Evolutionary conservation across 2,329 filamentous ascomycete species (phyloP), one percentile per base, ranked within the genome.

Genomic region (Aspergillus amoenus): DNA sequence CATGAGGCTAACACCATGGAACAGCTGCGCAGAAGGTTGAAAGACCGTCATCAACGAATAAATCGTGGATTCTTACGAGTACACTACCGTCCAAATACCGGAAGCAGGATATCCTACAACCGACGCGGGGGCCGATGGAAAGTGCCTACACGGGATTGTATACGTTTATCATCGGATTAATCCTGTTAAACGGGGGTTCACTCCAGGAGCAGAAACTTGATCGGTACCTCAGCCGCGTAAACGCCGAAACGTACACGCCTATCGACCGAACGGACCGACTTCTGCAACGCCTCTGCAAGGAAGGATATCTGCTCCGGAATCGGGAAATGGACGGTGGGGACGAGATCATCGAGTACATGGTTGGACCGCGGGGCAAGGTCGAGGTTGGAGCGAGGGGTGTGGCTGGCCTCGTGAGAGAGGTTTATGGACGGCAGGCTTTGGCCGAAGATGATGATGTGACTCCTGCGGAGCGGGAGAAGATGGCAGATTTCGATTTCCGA

Each of bases 361-460:
- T 97, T 13, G 94, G 94, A 0, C 88, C 91, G 5, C 83, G 94
- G 21, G 93, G 90, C 5, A 94, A 89, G 74, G 81, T 93, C 7
- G 94, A 97, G 73, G 84, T 97, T 37, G 90, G 89, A 0, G 80
- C 87, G n/a, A 82, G 86, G 49, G 90, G 89, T 0, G 88, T 94
- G 12, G 84, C 86, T 17, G 86, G 85, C 0, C 75, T 97, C 61
- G 85, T 92, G 4, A 77, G 77, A 59, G 75, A 74, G 50, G 82
- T 88, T 1, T 85, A 82, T 68, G 84, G 69, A 73, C 56, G 56
- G 7, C 61, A 68, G 21, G 63, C 57, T 52, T 58, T 58, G 45
- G 54, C 44, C 15, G 65, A 67, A 39, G 62, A 55, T 17, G 60
- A 46, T 44, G 59, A 65, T 49, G 57, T 57, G 42, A 59, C 57